phyloP scores from a whole-genome alignment of 495 filamentous ascomycete species.

The Hypoxylon lienhwacheense region DNA sequence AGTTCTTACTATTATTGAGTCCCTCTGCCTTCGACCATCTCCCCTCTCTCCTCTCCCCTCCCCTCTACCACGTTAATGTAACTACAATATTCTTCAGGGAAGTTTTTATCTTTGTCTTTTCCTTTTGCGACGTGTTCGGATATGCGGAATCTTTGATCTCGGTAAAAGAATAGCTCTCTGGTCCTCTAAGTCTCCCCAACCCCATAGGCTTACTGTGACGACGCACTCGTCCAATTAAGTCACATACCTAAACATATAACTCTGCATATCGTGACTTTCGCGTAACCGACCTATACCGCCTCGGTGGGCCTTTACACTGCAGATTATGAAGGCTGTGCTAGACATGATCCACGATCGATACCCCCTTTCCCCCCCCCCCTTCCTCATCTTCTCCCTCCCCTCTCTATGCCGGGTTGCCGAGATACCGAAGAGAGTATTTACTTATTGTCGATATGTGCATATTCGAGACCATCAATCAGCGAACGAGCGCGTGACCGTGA shows the following conservation, averaged over 20 bases:
- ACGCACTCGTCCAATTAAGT: slow-evolving; percentile 23
- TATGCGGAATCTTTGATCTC: slow-evolving; percentile 23
- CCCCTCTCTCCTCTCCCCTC: too few relatives aligned
- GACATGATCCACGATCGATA: slow-evolving; percentile 21
- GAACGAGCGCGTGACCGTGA: too few relatives aligned
- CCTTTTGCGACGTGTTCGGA: slow-evolving; percentile 32
- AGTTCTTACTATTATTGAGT: too few relatives aligned
- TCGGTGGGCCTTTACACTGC: slow-evolving; percentile 3
- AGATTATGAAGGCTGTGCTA: slow-evolving; percentile 11
- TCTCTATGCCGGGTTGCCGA: too few relatives aligned
- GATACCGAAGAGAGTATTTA: too few relatives aligned
- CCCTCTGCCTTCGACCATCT: too few relatives aligned
- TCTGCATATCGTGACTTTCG: slow-evolving; percentile 20
- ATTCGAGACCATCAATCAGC: too few relatives aligned
- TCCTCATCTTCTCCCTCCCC: too few relatives aligned
- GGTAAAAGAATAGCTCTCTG: too few relatives aligned
- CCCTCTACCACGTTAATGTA: slow-evolving; percentile 6
- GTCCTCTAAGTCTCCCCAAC: slow-evolving; percentile 8
- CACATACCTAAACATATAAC: slow-evolving; percentile 7
- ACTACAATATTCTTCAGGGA: slow-evolving; percentile 34
- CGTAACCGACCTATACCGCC: slow-evolving; percentile 20
- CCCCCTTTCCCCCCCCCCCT: too few relatives aligned
- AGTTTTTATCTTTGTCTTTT: too few relatives aligned
- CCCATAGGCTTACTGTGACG: slow-evolving; percentile 35
- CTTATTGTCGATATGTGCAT: slow-evolving; percentile 12